Evolutionary conservation across 768 basidiomycete species (phyloP).

Genomic region (Boletus patriciae): DNA sequence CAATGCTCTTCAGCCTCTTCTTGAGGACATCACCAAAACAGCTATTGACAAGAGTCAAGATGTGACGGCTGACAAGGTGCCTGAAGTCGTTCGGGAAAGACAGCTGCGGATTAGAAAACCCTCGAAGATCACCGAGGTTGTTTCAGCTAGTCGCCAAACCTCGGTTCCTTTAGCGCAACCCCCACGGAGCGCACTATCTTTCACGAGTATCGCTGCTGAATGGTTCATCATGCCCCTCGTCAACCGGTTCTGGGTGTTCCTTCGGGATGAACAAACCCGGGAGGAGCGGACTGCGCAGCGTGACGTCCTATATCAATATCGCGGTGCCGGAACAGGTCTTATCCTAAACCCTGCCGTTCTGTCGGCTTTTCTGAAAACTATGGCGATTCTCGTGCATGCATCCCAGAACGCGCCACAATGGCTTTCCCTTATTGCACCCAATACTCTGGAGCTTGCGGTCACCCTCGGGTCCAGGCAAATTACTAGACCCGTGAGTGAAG

Average conservation of each 20-base stretch:
- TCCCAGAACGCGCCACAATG: slow-evolving; percentile 79
- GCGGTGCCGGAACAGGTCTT: slow-evolving; percentile 76
- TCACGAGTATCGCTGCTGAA: slow-evolving; percentile 78
- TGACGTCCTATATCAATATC: slow-evolving; percentile 57
- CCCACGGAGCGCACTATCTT: slow-evolving; percentile 35
- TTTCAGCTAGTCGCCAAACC: slow-evolving; percentile 21
- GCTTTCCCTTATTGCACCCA: slow-evolving; percentile 78
- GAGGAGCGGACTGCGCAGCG: slow-evolving; percentile 66
- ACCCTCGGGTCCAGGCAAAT: slow-evolving; percentile 71
- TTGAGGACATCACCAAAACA: slow-evolving; percentile 60
- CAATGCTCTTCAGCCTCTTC: slow-evolving; percentile 50
- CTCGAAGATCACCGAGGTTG: slow-evolving; percentile 46
- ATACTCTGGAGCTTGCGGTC: slow-evolving; percentile 79
- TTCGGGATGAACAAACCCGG: slow-evolving; percentile 78
- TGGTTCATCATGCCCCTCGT: slow-evolving; percentile 87
- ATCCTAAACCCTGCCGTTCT: slow-evolving; percentile 78
- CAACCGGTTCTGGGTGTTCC: slow-evolving; percentile 93
- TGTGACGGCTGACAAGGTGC: slow-evolving; percentile 52
- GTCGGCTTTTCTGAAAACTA: slow-evolving; percentile 69
- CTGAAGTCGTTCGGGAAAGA: slow-evolving; percentile 70
- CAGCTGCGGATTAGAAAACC: slow-evolving; percentile 62
- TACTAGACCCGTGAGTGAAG: slow-evolving; percentile 41
- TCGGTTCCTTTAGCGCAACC: background rate
- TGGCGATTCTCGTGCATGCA: slow-evolving; percentile 80
- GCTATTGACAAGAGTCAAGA: slow-evolving; percentile 65